Conservation (phyloP, 371 early-diverging fungal species). For the Mucor indicus region DNA sequence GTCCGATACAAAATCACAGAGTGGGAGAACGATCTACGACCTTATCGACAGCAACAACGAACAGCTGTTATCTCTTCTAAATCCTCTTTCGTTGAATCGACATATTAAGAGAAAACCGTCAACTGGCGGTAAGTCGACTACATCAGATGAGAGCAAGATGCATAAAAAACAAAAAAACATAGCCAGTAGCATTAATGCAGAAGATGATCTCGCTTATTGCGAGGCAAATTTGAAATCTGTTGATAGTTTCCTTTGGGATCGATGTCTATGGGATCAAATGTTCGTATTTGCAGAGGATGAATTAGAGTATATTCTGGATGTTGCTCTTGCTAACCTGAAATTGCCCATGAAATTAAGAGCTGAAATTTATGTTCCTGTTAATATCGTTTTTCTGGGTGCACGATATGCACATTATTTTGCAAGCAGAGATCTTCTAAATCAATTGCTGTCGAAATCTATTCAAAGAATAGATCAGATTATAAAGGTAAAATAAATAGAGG, state of each 20-base stretch:
- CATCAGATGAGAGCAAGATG: no score
- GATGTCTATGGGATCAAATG: constrained; percentile 84
- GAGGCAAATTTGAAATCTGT: constrained; percentile 32
- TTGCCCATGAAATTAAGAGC: constrained; percentile 52
- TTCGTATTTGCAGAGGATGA: constrained; percentile 82
- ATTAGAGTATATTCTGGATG: constrained; percentile 67
- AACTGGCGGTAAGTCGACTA: no score
- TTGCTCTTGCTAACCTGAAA: constrained; percentile 60
- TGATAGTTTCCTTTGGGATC: constrained; percentile 74
- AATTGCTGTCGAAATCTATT: constrained; percentile 59
- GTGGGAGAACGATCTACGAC: constrained; percentile 77
- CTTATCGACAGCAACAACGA: constrained; percentile 61
- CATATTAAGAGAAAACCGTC: no score
- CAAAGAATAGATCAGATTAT: constrained; percentile 56
- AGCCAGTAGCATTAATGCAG: no score
- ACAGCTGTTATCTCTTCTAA: constrained; percentile 47
- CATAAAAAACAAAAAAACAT: neutral
- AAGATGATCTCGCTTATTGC: constrained; percentile 9
- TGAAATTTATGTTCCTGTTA: constrained; percentile 75
- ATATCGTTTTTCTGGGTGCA: constrained; percentile 81
- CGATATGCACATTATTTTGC: constrained; percentile 83
- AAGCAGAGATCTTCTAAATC: constrained; percentile 66
- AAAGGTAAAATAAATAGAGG: no score
- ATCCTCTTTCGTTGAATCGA: no score
- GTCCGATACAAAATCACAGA: constrained; percentile 56